Base-by-base conservation (phyloP, 805 yeast species). In the Zygosaccharomyces bailii region DNA sequence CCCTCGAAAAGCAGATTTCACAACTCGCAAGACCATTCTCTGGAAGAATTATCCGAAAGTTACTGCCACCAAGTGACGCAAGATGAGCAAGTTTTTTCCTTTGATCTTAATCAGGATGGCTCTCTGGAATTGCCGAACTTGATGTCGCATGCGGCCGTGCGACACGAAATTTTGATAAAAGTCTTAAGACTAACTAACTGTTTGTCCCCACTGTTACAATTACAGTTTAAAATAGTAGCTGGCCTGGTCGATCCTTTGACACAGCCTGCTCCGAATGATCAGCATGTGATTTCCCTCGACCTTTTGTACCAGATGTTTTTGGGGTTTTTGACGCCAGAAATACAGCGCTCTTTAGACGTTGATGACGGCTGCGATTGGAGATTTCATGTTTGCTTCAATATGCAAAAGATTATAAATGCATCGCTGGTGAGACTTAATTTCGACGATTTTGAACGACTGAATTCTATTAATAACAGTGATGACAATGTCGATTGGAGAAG, bases 211-310 rank as follows among this genome's bases (percentile, higher is more conserved):
- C 41, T 59, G 13, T 31, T 60, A 20, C 17, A 42, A 13, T 33
- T 45, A 8, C 62, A 57, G 40, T 62, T 60, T 40, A 47, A 50
- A 4, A 51, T 65, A 0, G 42, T 76, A 2, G 60, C 74, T 2
- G 56, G 69, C 0, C 51, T 78, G 38, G 68, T 70, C 5, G 90
- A 84, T 58, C 87, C 89, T 2, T 68, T 74, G 53, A 80, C 89
- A 1, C 87, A 82, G 53, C 89, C 93, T 0, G 72, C 74, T 20
- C 85, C 82, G 32, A 72, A 71, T 18, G 84, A 79, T 44, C 61
- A 66, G 9, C 65, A 69, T 43, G 66, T 80, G 1, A 66, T 81
- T 13, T 81, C 87, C 7, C 59, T 82, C 5, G 80, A 79, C 48
- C 57, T 73, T n/a, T 55, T 81, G 9, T 72, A 82, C 14, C 77